Evolutionary conservation across 306 rosid genomes (phyloP), one percentile per base, ranked within the genome.

Genomic region (Phaseolus lunatus): DNA sequence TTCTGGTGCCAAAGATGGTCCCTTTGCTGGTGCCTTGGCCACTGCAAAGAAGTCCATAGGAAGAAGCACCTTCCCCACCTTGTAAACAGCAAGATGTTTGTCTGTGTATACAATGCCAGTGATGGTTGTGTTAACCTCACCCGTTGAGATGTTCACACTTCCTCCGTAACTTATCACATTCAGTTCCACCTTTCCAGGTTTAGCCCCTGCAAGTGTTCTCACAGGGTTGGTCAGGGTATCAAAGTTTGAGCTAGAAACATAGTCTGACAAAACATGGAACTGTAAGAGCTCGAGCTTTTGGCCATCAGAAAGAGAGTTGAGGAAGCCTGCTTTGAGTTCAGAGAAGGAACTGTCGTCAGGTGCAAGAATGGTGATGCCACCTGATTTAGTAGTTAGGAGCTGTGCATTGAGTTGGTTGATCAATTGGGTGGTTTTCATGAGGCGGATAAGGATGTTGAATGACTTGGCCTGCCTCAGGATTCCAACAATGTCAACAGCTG

Each of bases 201-300:
- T 82, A 10, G 81, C 88, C 2, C 96, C 93, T 0, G 93, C 96
- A 8, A 89, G 90, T 47, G 96, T 91, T 22, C 89, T 78, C 5
- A 91, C 84, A 0, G 93, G 92, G 66, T 91, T 89, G 14, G 92
- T 89, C 0, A 91, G 70, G 0, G 93, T 89, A 70, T 91, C 92
- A n/a, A 91, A 87, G 33, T 91, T 89, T 0, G 91, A 71, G 54
- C 90, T 77, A 0, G 93, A 80, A 0, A 91, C 81, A 44, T 82
- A 87, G 5, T 72, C 82, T 1, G 90, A 82, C 11, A 91, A 19
- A 11, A 91, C 70, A 24, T 91, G 93, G 81, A 83, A 43, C 1
- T 43, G 48, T 12, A 43, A 43, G 48, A 89, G 86, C 33, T 89
- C 87, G 0, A 81, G 90, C 31, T 91, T 91, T 16, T 87, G 89